Evolutionary conservation across 805 yeast genomes (phyloP).

Genomic region (Kluyveromyces wickerhamii): DNA sequence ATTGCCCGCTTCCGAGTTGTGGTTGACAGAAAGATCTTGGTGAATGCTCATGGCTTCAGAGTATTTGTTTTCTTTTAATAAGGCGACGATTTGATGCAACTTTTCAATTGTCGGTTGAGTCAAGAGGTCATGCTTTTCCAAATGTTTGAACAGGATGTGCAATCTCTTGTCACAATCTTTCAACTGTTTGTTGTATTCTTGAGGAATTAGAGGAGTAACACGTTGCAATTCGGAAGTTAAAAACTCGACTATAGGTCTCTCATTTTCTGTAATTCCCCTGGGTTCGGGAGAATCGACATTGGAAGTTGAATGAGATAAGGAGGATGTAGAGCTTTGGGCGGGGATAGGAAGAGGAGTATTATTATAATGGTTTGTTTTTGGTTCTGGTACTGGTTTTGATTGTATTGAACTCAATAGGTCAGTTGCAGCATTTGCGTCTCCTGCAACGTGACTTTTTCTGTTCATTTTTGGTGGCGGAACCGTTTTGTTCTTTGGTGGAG

Average conservation of each 20-base stretch:
- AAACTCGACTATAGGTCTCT: constrained; percentile 49
- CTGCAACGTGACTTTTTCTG: constrained; percentile 15
- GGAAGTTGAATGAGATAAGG: constrained; percentile 13
- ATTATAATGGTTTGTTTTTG: not conserved
- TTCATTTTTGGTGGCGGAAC: constrained; percentile 30
- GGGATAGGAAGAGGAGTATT: constrained; percentile 12
- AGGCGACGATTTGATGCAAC: constrained; percentile 42
- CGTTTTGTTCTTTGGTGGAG: constrained; percentile 23
- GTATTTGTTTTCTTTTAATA: constrained; percentile 48
- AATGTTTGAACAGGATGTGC: constrained; percentile 63
- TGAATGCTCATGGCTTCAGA: constrained; percentile 49
- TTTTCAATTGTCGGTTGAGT: constrained; percentile 46
- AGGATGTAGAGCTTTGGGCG: constrained; percentile 23
- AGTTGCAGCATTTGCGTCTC: constrained; percentile 19
- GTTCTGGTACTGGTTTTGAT: constrained; percentile 6
- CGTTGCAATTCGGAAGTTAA: constrained; percentile 48
- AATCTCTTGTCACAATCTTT: constrained; percentile 78
- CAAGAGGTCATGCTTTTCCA: constrained; percentile 64
- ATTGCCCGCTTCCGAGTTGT: constrained; percentile 69
- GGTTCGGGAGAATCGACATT: constrained; percentile 39
- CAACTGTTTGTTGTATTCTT: constrained; percentile 61
- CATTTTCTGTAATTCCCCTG: constrained; percentile 52
- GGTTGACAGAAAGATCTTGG: constrained; percentile 52
- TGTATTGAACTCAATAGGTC: constrained; percentile 16
- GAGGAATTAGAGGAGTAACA: constrained; percentile 69